These are phyloP conservation scores for Bullera alba DNA, from an alignment of 768 basidiomycete genomes.

Conservation along the genomic window DNA sequence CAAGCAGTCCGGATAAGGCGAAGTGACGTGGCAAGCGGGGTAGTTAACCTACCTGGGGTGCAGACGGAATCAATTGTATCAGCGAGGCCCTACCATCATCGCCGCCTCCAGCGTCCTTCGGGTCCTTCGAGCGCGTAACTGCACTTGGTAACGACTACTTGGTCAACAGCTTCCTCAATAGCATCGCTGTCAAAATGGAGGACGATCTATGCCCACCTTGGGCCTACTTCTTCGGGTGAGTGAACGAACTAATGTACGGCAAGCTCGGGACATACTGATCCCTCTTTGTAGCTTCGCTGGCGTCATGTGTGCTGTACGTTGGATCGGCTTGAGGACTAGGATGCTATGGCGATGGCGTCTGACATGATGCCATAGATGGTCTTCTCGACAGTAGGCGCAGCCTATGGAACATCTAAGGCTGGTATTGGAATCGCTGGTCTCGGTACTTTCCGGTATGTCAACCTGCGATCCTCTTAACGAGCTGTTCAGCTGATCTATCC, in stretches of 20 bases:
- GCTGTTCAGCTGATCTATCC: neutral
- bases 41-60: no score
- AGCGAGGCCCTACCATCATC: no score
- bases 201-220: slow-evolving; percentile 72
- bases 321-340: neutral
- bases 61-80: no score
- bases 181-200: no score
- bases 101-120: no score
- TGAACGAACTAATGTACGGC: neutral
- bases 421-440: slow-evolving; percentile 96
- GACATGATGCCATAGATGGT: slow-evolving; percentile 94
- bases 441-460: slow-evolving; percentile 63
- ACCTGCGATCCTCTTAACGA: neutral
- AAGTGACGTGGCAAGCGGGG: no score
- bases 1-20: no score
- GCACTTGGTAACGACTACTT: no score
- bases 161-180: no score
- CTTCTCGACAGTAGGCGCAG: slow-evolving; percentile 84
- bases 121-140: no score
- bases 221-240: slow-evolving; percentile 85
- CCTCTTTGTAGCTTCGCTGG: slow-evolving; percentile 61
- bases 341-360: neutral
- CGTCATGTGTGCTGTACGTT: slow-evolving; percentile 72
- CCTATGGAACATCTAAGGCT: slow-evolving; percentile 91
- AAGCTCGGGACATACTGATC: neutral